These are phyloP conservation scores for Brassica cretica DNA, from an alignment of 345 rosid species.

Conservation along the genomic window DNA sequence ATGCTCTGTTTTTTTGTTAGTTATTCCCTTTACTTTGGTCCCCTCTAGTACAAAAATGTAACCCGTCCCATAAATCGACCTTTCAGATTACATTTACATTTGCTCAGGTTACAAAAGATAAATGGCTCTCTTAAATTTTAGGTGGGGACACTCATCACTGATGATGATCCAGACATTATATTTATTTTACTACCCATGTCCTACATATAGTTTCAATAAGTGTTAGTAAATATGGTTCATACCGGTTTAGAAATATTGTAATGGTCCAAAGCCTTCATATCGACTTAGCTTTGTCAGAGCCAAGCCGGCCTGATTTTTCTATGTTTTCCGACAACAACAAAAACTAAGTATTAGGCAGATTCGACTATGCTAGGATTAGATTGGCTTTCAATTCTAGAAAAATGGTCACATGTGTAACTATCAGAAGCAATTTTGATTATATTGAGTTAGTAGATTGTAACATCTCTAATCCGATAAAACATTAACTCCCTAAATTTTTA, in stretches of 20 bases:
- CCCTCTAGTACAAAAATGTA: conserved; percentile 30
- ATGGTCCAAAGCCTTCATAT: conserved; percentile 17
- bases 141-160: conserved; percentile 29
- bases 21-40: conserved; percentile 8
- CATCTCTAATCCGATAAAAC: not conserved
- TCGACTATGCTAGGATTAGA: not conserved
- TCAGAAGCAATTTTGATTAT: not conserved
- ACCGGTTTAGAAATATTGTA: not conserved
- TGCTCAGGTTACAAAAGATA: conserved; percentile 32
- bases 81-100: conserved; percentile 25
- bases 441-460: not conserved
- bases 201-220: conserved; percentile 12
- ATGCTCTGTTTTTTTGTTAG: conserved; percentile 13
- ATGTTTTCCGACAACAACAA: no score
- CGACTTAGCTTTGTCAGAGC: not conserved
- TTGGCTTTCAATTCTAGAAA: not conserved
- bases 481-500: no score
- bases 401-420: not conserved
- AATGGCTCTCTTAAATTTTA: conserved; percentile 1
- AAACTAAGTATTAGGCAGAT: no score
- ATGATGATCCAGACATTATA: conserved; percentile 17
- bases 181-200: conserved; percentile 13
- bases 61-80: conserved; percentile 29
- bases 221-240: conserved; percentile 13
- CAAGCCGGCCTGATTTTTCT: no score